Base-by-base conservation (phyloP, 2,329 filamentous ascomycete genomes). In the Exophiala bonariae region DNA sequence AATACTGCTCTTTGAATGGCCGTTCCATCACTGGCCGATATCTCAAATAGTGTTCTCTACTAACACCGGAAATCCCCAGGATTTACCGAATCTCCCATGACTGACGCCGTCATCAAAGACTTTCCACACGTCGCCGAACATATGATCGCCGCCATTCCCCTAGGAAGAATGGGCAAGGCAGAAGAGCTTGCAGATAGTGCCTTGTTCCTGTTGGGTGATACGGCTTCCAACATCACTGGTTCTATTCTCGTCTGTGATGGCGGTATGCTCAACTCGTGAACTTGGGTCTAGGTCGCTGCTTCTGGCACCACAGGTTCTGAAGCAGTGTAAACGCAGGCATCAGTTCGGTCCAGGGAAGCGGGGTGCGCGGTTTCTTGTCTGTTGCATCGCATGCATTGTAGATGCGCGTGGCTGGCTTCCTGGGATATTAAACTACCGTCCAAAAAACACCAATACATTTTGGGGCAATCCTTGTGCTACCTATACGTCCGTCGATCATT, bases 201-300 rank as follows among this genome's bases (percentile, higher is more conserved):
- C 26, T 34, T 47, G 16, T 47, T 47, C 19, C 44, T 47, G n/a
- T 22, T 47, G 10, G 37, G 44, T 16, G 43, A 46, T 17, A 33
- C 14, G 8, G 43, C 43, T 9, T 32, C 34, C 10, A 31, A 33
- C 18, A 23, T 46, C 1, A 46, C 43, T 6, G 43, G 43, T 13
- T 23, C 30, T 22, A 26, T 47, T 30, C 37, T 47, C 30, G 26
- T 18, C 28, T 47, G 44, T 23, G 44, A 47, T 47, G 44, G 44
- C 17, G 44, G 44, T 28, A 44, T 44, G 41, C 11, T 47, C 26
- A 31, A 31, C n/a, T 68, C 54, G 36, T 38, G 36, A 38, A 19
- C 36, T 38, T 38, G 36, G 36, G 36, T 38, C 36, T 38, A 22
- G 19, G 36, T 38, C n/a, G 32, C 32, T 22, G 36, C 36, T 19